Evolutionary conservation across 331 rosid genomes (phyloP), one percentile per base, ranked within the genome.

Genomic region (Ulmus americana): DNA sequence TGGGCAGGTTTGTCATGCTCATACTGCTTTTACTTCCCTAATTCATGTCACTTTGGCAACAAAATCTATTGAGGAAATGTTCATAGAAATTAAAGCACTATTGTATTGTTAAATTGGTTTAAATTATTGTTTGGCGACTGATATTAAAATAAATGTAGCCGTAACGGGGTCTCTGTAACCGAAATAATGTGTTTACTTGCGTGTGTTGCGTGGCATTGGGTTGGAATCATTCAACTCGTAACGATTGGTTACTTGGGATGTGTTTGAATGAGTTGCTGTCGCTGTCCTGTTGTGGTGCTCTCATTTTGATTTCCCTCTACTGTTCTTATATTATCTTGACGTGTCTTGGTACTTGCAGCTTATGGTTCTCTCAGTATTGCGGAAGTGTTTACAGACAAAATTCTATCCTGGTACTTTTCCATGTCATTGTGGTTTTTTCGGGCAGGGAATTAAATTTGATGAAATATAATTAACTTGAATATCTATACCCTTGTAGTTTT

Each of bases 321-420:
- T 20, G 45, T 62, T 38, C 39, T 3, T n/a, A 7, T 64, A 35
- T 63, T 35, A 18, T 53, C 42, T 15, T 45, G 39, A 71, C 52
- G 14, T 38, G 22, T 71, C 38, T 38, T 66, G 67, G 55, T 51
- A 42, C 67, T 78, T 81, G 73, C 86, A 84, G 90, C 77, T 38
- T 79, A 76, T 81, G 90, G 85, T 71, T 79, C 90, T 71, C 74
- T 84, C 66, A 84, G 74, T 58, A 67, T 51, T 0, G 90, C 70
- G 13, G 86, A 84, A 63, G 75, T 59, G 16, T 74, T 74, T 67
- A 65, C 80, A 6, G 85, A 81, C 66, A 81, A 76, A 69, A 6
- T 71, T 15, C 51, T 84, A 57, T 81, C 80, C 64, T 72, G 86
- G 87, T 79, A 79, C 12, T 44, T 56, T 49, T 61, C 46, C 54